These are phyloP conservation scores for Litchi chinensis DNA, from an alignment of 345 rosid genomes.

Conservation along the genomic window DNA sequence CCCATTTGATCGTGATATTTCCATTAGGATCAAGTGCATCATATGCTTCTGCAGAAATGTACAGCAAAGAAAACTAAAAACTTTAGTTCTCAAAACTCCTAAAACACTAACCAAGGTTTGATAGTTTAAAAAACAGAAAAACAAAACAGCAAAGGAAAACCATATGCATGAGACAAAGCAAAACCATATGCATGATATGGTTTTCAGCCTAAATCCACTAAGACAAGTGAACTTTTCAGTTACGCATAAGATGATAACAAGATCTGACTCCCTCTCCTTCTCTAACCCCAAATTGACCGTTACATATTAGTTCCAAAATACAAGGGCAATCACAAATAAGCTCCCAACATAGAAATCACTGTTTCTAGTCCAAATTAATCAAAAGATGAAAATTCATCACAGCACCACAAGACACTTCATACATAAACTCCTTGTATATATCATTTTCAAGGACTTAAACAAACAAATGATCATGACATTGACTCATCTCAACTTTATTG, in stretches of 20 bases:
- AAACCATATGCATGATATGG: background rate
- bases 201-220: background rate
- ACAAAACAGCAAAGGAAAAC: background rate
- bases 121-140: background rate
- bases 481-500: background rate
- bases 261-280: background rate
- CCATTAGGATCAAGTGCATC: slow-evolving; percentile 93
- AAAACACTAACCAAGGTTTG: background rate
- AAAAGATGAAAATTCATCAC: background rate
- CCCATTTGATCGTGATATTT: slow-evolving; percentile 97
- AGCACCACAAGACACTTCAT: background rate
- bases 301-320: background rate
- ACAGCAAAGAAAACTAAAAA: slow-evolving; percentile 9
- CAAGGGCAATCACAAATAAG: no score
- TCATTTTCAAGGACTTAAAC: background rate
- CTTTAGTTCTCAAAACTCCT: slow-evolving; percentile 20
- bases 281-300: background rate
- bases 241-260: background rate
- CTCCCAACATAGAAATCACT: background rate
- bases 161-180: slow-evolving; percentile 7
- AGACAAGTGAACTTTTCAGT: slow-evolving; percentile 2
- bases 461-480: slow-evolving; percentile 2
- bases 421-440: background rate
- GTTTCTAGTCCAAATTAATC: background rate
- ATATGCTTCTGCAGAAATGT: slow-evolving; percentile 66